Evolutionary conservation across 805 yeast genomes (phyloP).

Genomic region (Clavispora phyllophila): DNA sequence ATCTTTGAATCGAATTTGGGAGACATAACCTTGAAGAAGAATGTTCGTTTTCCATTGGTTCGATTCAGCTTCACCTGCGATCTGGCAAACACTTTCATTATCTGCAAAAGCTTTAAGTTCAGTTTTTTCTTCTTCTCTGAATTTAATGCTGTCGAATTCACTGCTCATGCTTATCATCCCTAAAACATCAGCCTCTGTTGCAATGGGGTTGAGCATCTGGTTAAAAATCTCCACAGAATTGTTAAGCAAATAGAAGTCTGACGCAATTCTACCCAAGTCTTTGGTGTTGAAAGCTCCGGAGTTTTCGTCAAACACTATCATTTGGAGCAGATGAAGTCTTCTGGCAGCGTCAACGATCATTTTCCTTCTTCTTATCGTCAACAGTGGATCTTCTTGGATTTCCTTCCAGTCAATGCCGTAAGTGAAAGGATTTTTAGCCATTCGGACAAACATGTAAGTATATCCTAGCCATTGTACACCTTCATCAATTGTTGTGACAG

Average conservation of each 20-base stretch:
- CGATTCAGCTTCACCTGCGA: conserved; percentile 70
- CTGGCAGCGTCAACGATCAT: conserved; percentile 80
- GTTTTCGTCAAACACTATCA: conserved; percentile 88
- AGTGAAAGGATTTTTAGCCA: conserved; percentile 89
- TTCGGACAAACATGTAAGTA: conserved; percentile 87
- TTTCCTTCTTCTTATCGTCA: conserved; percentile 66
- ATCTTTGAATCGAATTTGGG: conserved; percentile 66
- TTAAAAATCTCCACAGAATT: conserved; percentile 88
- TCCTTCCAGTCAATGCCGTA: conserved; percentile 91
- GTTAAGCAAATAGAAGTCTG: conserved; percentile 84
- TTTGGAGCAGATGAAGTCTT: conserved; percentile 78
- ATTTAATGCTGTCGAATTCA: conserved; percentile 86
- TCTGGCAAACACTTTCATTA: conserved; percentile 67
- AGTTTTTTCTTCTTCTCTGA: conserved; percentile 77
- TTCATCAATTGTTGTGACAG: conserved; percentile 90
- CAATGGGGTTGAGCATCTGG: conserved; percentile 73
- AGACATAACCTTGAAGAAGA: conserved; percentile 81
- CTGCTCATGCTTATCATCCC: conserved; percentile 87
- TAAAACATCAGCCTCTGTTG: conserved; percentile 87
- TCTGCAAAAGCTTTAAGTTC: conserved; percentile 66
- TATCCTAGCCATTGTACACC: conserved; percentile 98
- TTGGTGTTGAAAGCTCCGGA: conserved; percentile 76
- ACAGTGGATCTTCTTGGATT: conserved; percentile 72
- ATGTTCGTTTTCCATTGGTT: conserved; percentile 85
- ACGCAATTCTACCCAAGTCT: conserved; percentile 90